Conservation (phyloP, 306 rosid genomes). For the Potentilla sterilis region DNA sequence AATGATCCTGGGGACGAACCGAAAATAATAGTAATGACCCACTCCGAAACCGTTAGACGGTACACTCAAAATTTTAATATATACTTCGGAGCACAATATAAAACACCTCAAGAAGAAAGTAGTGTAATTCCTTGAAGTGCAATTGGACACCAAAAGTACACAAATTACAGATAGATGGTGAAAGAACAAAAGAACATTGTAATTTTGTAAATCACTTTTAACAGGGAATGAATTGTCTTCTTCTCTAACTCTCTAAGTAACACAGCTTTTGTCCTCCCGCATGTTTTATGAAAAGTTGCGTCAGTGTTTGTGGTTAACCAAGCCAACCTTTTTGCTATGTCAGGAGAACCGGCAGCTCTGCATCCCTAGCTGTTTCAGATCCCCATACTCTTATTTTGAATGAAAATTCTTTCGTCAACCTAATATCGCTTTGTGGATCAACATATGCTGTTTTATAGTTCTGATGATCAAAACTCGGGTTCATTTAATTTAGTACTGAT, state of each 20-base stretch:
- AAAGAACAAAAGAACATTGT: neutral
- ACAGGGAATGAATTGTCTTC: neutral
- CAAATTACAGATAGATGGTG: neutral
- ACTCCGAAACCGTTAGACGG: no score
- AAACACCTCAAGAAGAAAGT: neutral
- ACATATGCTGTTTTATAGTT: no score
- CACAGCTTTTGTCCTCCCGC: slow-evolving; percentile 14
- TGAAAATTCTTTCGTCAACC: no score
- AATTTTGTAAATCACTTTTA: neutral
- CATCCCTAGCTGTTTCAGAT: slow-evolving; percentile 4
- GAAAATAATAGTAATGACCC: no score
- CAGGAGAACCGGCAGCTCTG: neutral
- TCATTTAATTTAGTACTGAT: neutral
- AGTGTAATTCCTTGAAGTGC: no score
- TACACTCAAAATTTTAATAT: no score
- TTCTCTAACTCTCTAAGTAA: neutral
- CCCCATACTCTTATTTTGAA: neutral
- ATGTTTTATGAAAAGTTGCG: neutral
- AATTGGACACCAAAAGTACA: neutral
- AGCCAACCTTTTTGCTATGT: slow-evolving; percentile 5
- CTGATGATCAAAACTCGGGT: no score
- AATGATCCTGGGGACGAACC: neutral
- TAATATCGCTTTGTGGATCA: no score
- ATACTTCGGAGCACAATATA: no score
- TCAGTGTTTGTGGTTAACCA: slow-evolving; percentile 6